Base-by-base conservation (phyloP, 2,329 filamentous ascomycete species). In the Nannizzia gypsea region DNA sequence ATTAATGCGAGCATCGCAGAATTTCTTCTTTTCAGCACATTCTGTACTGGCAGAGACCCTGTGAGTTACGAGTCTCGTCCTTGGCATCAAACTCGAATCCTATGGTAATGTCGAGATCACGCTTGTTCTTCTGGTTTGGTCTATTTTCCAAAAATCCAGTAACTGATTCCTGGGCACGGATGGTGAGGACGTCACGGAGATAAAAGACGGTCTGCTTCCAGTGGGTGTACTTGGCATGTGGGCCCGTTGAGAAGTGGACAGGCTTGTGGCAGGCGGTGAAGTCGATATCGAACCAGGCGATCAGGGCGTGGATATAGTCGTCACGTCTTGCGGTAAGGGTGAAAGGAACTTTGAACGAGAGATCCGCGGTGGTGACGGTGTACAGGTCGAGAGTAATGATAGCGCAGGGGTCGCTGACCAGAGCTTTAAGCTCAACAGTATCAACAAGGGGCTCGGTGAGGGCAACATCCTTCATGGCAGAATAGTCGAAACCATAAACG, bases 181-280 rank as follows among this genome's bases (percentile, higher is more conserved):
- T 90, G 17, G 91, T 97, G 65, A 99, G 79, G 36, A 96, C 89
- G 67, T 99, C 91, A 70, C 88, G 84, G 64, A 99, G 81, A 78
- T 99, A 99, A 79, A 99, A 97, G 64, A 99, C 93, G 11, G 93
- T 99, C 80, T 99, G 93, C 80, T 99, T 99, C 93, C 93, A 99
- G 82, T 99, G 93, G 17, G 93, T 99, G 79, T 97, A 97, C 79
- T 96, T 97, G 68, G 92, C 95, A 77, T 97, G 93, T 28, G 93
- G 93, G 22, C 93, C 93, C 17, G 93, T 99, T 59, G 89, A 95
- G 82, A 99, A 99, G 71, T 86, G 84, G 71, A 99, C 90, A 34
- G 90, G 89, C 83, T 97, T 97, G 83, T 99, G 93, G 83, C 93
- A 97, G 62, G 90, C 91, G 57, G 89, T 88, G 78, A 99, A 99